phyloP scores from a whole-genome alignment of 257 asterid species.

The Przewalskia tangutica region DNA sequence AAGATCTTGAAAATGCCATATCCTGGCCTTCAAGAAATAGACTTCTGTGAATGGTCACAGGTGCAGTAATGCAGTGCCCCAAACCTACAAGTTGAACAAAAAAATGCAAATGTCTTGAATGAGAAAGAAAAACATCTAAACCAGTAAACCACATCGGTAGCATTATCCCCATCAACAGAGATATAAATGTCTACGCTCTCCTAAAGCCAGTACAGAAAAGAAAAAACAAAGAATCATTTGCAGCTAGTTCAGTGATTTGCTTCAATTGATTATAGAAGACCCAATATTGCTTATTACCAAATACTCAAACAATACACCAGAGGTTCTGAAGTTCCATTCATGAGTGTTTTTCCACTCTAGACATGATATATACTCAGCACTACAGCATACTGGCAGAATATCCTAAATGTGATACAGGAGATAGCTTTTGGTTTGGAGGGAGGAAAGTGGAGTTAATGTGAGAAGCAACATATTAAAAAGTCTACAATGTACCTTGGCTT shows the following conservation, averaged over 20 bases:
- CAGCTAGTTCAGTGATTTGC: background rate
- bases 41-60: conserved; percentile 39
- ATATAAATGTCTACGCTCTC: background rate
- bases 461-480: background rate
- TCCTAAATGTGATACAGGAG: background rate
- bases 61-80: conserved; percentile 60
- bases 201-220: background rate
- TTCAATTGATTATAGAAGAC: background rate
- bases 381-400: background rate
- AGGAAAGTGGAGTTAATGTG: background rate
- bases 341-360: background rate
- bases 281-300: background rate
- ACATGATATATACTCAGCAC: background rate
- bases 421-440: background rate
- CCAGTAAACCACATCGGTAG: background rate
- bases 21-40: conserved; percentile 44
- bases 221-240: background rate
- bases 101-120: background rate
- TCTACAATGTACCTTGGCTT: background rate
- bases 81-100: conserved; percentile 36
- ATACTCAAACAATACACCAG: background rate
- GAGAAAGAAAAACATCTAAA: background rate
- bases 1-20: conserved; percentile 44
- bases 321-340: background rate
- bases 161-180: background rate